phyloP scores from a whole-genome alignment of 2,329 filamentous ascomycete species.

The Colletotrichum orbiculare region DNA sequence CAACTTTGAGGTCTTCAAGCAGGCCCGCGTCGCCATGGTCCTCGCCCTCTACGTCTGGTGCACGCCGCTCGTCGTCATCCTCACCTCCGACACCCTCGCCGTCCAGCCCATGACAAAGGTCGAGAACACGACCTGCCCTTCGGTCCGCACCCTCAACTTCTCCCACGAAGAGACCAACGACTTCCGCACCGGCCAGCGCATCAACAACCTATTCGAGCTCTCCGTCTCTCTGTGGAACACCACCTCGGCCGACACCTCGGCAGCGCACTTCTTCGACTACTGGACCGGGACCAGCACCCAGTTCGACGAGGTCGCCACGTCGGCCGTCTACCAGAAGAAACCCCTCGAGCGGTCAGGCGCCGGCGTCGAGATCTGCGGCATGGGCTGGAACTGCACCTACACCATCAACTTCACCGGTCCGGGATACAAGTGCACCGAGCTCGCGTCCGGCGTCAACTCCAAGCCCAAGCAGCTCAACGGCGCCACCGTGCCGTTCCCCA shows the following conservation, averaged over 20 bases:
- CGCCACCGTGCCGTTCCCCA: constrained; percentile 42
- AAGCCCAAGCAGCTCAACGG: constrained; percentile 39
- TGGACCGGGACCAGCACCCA: constrained; percentile 41
- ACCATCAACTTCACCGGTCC: constrained; percentile 47
- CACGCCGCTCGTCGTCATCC: constrained; percentile 51
- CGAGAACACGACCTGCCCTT: constrained; percentile 44
- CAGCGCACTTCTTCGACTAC: constrained; percentile 47
- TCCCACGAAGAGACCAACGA: constrained; percentile 47
- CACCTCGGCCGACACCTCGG: constrained; percentile 38
- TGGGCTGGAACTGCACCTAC: constrained; percentile 50
- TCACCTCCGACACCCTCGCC: constrained; percentile 50
- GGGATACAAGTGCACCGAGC: constrained; percentile 49
- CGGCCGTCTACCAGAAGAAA: constrained; percentile 41
- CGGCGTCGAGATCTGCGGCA: constrained; percentile 46
- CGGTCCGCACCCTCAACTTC: constrained; percentile 48
- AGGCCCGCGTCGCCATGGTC: constrained; percentile 47
- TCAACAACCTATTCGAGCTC: constrained; percentile 42
- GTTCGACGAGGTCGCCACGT: constrained; percentile 43
- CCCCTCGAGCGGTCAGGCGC: constrained; percentile 41
- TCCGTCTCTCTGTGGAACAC: constrained; percentile 47
- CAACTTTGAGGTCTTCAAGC: constrained; percentile 45
- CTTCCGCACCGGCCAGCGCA: constrained; percentile 44
- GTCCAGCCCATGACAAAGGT: constrained; percentile 42
- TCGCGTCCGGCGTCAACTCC: constrained; percentile 43
- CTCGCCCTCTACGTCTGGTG: constrained; percentile 50